Base-by-base conservation (phyloP, 305 asterid genomes). In the Striga hermonthica region DNA sequence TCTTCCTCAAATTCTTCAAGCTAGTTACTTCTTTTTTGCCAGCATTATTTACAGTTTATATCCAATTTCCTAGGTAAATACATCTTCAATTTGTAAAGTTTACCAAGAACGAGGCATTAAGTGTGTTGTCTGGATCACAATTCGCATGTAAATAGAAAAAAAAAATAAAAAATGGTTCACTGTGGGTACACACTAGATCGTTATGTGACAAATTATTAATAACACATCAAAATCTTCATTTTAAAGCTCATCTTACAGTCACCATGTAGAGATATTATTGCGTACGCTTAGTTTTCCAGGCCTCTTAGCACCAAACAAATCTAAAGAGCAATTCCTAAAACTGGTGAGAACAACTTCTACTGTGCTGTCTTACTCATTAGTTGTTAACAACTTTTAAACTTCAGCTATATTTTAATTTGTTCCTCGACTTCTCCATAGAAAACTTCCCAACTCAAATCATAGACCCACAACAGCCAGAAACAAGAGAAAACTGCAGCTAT, bases 1-100 rank as follows among this genome's bases (percentile, higher is more conserved):
- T 41, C 40, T 4, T 43, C 56, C 39, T 10, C 56, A 45, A 22
- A 62, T 62, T 62, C 1, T 45, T 45, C 62, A 34, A 37, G 31
- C 6, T 57, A 36, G 10, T 38, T 37, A 38, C 49, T 38, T 15
- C 49, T 35, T 59, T 39, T 12, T 13, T 2, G 39, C 7, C 36
- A 3, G 13, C 22, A 57, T 6, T 34, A 5, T 38, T 34, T 10
- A 57, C 36, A 36, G 3, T 9, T 22, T 41, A 15, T 60, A 9
- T 10, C 16, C 14, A 14, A 62, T 34, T 62, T 31, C 45, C 43
- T 63, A 22, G 12, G 7, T 4, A 7, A 4, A 47, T 1, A 63
- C 28, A 11, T 40, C 38, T 15, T 5, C 34, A 60, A 11, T 15
- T 16, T 7, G 16, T 39, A 60, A 9, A 0, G 15, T 3, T 40